phyloP scores from a whole-genome alignment of 1,284 basidiomycete species.

The Ustilago hordei region DNA sequence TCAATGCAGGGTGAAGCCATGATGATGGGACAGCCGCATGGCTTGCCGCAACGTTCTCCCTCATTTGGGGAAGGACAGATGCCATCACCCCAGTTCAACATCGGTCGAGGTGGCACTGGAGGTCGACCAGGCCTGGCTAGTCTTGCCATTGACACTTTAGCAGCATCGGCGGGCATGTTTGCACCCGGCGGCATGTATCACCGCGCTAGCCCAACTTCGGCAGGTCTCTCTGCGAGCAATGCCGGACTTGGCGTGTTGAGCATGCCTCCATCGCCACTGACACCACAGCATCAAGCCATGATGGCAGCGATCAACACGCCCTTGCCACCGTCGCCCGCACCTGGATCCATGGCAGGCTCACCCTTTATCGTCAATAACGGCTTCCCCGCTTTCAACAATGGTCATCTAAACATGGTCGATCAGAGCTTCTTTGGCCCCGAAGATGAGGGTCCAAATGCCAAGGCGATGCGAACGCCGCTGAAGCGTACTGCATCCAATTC shows the following conservation, averaged over 20 bases:
- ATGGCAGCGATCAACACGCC: conserved; percentile 60
- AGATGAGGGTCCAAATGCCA: conserved; percentile 50
- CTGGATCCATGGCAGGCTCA: conserved; percentile 25
- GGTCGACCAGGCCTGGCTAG: conserved; percentile 31
- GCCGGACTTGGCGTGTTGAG: conserved; percentile 54
- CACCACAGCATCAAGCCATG: conserved; percentile 55
- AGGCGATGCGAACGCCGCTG: conserved; percentile 58
- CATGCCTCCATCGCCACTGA: conserved; percentile 48
- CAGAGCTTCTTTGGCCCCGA: conserved; percentile 37
- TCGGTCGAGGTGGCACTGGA: conserved; percentile 18
- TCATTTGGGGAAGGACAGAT: conserved; percentile 54
- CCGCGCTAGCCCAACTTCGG: conserved; percentile 37
- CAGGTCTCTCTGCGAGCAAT: conserved; percentile 41
- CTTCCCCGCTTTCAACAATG: conserved; percentile 26
- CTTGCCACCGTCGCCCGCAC: conserved; percentile 59
- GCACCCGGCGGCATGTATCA: conserved; percentile 27
- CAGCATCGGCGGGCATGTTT: conserved; percentile 36
- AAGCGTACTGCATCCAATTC: conserved; percentile 58
- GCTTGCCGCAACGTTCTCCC: conserved; percentile 40
- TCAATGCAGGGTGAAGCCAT: conserved; percentile 37
- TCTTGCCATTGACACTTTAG: conserved; percentile 51
- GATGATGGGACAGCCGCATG: conserved; percentile 29
- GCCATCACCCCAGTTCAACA: conserved; percentile 40
- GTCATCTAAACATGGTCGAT: conserved; percentile 21
- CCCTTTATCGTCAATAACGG: conserved; percentile 31